Conservation (phyloP, 2,329 filamentous ascomycete genomes). For the Pseudogymnoascus verrucosus region DNA sequence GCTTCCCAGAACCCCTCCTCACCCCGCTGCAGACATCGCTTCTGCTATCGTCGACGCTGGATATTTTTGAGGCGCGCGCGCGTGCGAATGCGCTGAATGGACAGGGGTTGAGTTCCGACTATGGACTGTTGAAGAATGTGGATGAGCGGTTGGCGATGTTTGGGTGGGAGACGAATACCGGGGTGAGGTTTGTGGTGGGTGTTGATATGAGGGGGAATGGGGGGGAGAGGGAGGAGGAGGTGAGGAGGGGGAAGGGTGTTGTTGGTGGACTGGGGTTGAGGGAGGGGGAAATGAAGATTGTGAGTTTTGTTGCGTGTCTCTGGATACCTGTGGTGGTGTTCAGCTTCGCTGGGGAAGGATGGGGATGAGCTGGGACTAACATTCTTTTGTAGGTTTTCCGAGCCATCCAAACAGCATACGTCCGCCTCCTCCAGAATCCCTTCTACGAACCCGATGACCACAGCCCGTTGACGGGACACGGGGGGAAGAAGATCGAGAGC, state of each 20-base stretch:
- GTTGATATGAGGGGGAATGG: conserved; percentile 77
- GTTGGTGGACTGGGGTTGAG: conserved; percentile 57
- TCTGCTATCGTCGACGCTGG: conserved; percentile 81
- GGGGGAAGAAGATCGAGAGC: conserved; percentile 69
- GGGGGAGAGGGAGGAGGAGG: conserved; percentile 13
- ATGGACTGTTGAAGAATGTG: conserved; percentile 84
- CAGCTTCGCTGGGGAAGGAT: neutral
- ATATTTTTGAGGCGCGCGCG: conserved; percentile 83
- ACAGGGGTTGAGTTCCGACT: conserved; percentile 63
- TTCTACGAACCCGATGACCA: conserved; percentile 90
- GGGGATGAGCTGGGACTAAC: conserved; percentile 12
- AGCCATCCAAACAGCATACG: conserved; percentile 88
- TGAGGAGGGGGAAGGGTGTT: conserved; percentile 24
- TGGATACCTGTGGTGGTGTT: neutral
- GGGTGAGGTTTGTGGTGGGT: conserved; percentile 80
- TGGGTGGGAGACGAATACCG: conserved; percentile 94
- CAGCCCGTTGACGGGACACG: conserved; percentile 46
- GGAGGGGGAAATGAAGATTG: conserved; percentile 81
- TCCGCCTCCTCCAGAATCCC: conserved; percentile 81
- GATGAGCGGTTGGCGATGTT: conserved; percentile 92
- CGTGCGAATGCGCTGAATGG: conserved; percentile 52
- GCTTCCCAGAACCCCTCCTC: conserved; percentile 46
- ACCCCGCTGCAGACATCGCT: conserved; percentile 86
- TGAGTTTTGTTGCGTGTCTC: conserved; percentile 32
- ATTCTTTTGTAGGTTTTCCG: conserved; percentile 58